Percentiles rank a stretch among this genome's conserved stretches.
phyloP scores from a whole-genome alignment of 306 rosid species.

The Quercus glauca region DNA sequence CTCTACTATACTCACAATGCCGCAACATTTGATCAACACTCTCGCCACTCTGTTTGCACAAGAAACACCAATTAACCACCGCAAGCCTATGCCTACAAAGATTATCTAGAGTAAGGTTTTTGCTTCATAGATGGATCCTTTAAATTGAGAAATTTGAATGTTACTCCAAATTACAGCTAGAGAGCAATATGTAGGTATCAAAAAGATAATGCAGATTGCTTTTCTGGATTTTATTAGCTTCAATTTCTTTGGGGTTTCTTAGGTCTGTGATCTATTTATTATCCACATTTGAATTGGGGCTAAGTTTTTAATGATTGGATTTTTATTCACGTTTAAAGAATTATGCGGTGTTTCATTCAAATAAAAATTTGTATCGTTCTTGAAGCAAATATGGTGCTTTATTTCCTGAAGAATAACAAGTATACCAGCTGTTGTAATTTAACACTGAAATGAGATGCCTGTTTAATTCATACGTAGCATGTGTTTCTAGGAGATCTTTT shows the following conservation, averaged over 20 bases:
- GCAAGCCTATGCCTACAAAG: too few relatives aligned
- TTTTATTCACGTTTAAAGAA: not conserved
- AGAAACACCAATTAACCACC: too few relatives aligned
- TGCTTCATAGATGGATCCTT: not conserved
- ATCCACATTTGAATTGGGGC: not conserved
- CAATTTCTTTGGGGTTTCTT: not conserved
- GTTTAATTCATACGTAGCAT: not conserved
- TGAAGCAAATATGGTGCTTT: not conserved
- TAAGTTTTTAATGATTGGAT: not conserved
- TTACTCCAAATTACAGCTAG: not conserved
- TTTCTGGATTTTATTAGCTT: not conserved
- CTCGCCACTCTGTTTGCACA: too few relatives aligned
- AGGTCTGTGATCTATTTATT: not conserved
- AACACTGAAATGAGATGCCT: not conserved
- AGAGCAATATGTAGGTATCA: not conserved
- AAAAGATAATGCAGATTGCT: not conserved
- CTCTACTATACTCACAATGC: too few relatives aligned
- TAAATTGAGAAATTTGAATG: not conserved
- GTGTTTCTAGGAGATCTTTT: not conserved
- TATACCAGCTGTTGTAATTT: not conserved
- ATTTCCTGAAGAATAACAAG: not conserved
- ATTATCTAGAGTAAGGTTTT: too few relatives aligned
- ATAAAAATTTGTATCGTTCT: not conserved
- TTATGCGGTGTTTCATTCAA: not conserved
- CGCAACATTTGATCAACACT: too few relatives aligned